Base-by-base conservation (phyloP, 2,329 filamentous ascomycete genomes). In the Aspergillus costaricaensis region DNA sequence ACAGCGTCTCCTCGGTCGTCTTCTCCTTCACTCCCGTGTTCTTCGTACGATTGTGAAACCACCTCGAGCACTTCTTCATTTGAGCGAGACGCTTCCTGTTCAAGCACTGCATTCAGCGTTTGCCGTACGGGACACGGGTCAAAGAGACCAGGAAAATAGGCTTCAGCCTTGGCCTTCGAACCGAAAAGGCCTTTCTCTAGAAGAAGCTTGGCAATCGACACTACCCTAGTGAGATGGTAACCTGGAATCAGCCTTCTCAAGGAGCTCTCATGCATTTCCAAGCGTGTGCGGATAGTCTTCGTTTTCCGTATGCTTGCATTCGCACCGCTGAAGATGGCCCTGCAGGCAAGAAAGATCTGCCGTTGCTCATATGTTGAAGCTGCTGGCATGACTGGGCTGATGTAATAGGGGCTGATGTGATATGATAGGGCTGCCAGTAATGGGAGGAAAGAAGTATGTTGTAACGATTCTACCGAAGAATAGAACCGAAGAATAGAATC, bases 341-440 rank as follows among this genome's bases (percentile, higher is more conserved):
- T 44, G 4, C 58, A 60, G 1, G 53, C 58, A 4, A 60, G 47
- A 21, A 57, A 60, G 14, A 60, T 25, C 6, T 48, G 48, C 1
- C 49, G 53, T 23, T 19, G 2, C 19, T 60, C 47, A 1, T 9
- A 15, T 0, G 0, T 23, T 1, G 50, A 2, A 3, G 19, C 10
- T 39, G 2, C 15, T 23, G 44, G 10, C 44, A 48, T 48, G 2
- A 14, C 14, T 19, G 19, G 6, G 43, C 12, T 47, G 17, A 9
- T 43, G 7, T 43, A 27, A 27, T 27, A 27, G 25, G 25, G 25
- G 25, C 25, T 0, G 25, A 23, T 23, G 21, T 21, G 21, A 23
- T 23, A 0, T 27, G 25, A 27, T 27, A 27, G 25, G 25, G 25
- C 7, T 8, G 25, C 0, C 25, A 27, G 25, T 27, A 27, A 27